These are phyloP conservation scores for Xylaria telfairii DNA, from an alignment of 495 filamentous ascomycete genomes.

Conservation along the genomic window DNA sequence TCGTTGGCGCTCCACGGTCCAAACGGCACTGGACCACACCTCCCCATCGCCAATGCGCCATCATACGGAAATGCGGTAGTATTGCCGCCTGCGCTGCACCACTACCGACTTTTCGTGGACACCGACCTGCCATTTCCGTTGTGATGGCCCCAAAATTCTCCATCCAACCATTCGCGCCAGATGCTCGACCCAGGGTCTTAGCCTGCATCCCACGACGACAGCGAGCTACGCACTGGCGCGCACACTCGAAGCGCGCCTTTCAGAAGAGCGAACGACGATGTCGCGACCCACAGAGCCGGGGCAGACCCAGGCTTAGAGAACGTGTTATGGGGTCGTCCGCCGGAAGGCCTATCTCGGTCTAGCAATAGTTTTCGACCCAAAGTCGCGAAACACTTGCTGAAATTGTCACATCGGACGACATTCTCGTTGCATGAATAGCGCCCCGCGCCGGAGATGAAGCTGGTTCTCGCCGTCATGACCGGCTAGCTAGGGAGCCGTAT, in stretches of 20 bases:
- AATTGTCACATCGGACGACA: constrained; percentile 8
- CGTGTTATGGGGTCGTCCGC: background rate
- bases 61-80: background rate
- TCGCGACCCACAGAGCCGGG: background rate
- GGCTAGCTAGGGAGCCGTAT: background rate
- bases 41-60: background rate
- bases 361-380: background rate
- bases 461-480: background rate
- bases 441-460: constrained; percentile 13
- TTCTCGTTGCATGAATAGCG: constrained; percentile 17
- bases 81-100: constrained; percentile 1
- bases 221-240: background rate
- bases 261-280: background rate
- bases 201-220: background rate
- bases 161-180: constrained; percentile 14
- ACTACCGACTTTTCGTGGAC: background rate
- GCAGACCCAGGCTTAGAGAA: background rate
- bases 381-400: background rate
- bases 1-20: background rate
- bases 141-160: constrained; percentile 11
- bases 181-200: background rate
- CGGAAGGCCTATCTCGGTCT: background rate
- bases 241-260: background rate
- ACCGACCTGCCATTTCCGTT: constrained; percentile 22
- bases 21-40: no score